Evolutionary conservation across 306 rosid genomes (phyloP), one percentile per base, ranked within the genome.

Genomic region (Adenanthera pavonina): DNA sequence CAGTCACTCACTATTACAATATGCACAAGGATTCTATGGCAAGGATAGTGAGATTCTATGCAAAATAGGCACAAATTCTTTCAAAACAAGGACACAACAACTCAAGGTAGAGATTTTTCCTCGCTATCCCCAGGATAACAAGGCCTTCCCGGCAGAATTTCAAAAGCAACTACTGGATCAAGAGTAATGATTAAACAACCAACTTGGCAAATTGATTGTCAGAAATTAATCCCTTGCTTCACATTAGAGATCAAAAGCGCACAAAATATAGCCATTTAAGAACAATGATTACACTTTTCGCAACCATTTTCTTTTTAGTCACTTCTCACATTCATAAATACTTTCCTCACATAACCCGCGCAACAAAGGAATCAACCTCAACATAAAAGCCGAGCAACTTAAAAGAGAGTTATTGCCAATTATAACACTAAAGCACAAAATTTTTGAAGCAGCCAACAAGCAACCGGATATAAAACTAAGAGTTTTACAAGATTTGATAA

Each of bases 401-500:
- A 67, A 54, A 54, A 38, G 41, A 41, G 36, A 34, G 41, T 30
- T 60, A 25, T 25, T 60, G 11, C 13, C 85, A 7, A 52, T 52
- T 5, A 17, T 0, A 17, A 53, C 60, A 1, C 60, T 5, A 64
- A 8, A 56, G n/a, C 0, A 19, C 0, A 17, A 38, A 7, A 67
- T 10, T 25, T 25, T 25, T 25, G 30, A 25, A 25, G 30, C 30
- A 25, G 30, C 8, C 51, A 66, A 15, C 51, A 43, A 51, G 34
- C 34, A 12, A 67, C 51, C 72, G 15, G 6, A 69, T 44, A 48
- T n/a, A 15, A 77, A 64, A 38, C 43, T 62, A 25, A 25, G 8
- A 64, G 36, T 77, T 43, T 5, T 10, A 53, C 77, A 25, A 65
- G 78, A 77, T 80, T 78, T 79, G 65, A 41, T 38, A 56, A 89